Evolutionary conservation across 2,329 filamentous ascomycete species (phyloP), one percentile per base, ranked within the genome.

Genomic region (Lachnellula cervina): DNA sequence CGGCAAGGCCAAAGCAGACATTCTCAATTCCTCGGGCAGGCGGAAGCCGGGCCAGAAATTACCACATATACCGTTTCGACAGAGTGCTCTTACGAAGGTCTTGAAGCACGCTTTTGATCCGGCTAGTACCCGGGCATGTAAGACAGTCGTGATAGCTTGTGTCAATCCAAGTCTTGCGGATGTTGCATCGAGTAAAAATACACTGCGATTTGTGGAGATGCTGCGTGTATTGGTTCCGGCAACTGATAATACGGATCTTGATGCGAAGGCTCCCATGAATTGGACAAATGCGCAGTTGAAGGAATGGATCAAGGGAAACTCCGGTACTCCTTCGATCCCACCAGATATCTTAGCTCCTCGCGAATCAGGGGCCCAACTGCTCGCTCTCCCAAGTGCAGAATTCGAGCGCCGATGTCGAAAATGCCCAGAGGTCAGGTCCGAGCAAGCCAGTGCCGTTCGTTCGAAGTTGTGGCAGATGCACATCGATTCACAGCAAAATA

Each of bases 111-210:
- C 88, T 1, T 80, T 97, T 0, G 93, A 93, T 5, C 91, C 73
- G 0, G 64, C 71, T 35, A 61, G 69, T 0, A 72, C 77, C 44
- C 61, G 93, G 50, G 96, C 96, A 78, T 92, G 87, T 68, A 97
- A 97, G 74, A 97, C 93, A 5, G 92, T 92, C 59, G 97, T 97
- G 90, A 95, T 97, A 65, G 93, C 93, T 3, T 97, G 93, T 71
- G 94, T 97, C 64, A 87, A 90, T 4, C 93, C 93, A 0, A 86
- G 88, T 2, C 90, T 97, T 73, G 96, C 96, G 69, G 93, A 97
- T 54, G 92, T 96, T 70, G 97, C 91, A 0, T 80, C 97, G 1
- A 95, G 89, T 2, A 78, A 74, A 59, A 81, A 80, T 59, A 97
- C 93, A 1, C 82, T 97, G 7, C 90, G 93, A 35, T 97, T 97